Evolutionary conservation across 2,329 filamentous ascomycete genomes (phyloP), one percentile per base, ranked within the genome.

Genomic region (Talaromyces sp.): DNA sequence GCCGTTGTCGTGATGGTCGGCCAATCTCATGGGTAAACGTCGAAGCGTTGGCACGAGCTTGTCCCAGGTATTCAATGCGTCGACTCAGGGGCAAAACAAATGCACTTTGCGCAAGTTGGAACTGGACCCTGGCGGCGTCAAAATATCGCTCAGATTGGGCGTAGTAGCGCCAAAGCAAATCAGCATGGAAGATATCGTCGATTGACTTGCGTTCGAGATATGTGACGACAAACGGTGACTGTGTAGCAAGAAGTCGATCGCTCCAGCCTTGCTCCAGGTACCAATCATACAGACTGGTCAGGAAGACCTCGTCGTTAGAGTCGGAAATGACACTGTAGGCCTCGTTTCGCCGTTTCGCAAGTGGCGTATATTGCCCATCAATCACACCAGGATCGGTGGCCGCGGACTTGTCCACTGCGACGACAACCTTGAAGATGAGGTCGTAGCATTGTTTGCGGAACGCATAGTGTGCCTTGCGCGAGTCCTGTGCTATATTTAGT

Each of bases 231-330:
- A 92, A 93, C 0, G 88, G 86, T 5, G 93, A 96, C 63, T 93
- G 86, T 58, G 95, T 92, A 39, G 89, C 87, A 37, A 99, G 84
- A 31, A 99, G 84, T 14, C 92, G 88, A 66, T 97, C 92, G 9
- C 86, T 89, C 87, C 91, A 93, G 18, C 90, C 89, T 73, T 93
- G 88, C 60, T 84, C 79, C 67, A 98, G 87, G 76, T 99, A 99
- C 93, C 95, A 99, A 71, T 97, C 93, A 73, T 97, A 99, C n/a
- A 99, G 83, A 70, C 91, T 92, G 65, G 91, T 96, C 74, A 98
- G 89, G 80, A 99, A 99, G 4, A 97, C 90, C 71, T 97, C 91
- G 68, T 99, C 95, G 14, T 88, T 85, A 0, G 93, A 96, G 63
- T 84, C 85, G 72, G 96, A 91, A 69, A 99, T 92, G 2, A 97